phyloP scores from a whole-genome alignment of 768 basidiomycete species.

The Lentinula detonsa region DNA sequence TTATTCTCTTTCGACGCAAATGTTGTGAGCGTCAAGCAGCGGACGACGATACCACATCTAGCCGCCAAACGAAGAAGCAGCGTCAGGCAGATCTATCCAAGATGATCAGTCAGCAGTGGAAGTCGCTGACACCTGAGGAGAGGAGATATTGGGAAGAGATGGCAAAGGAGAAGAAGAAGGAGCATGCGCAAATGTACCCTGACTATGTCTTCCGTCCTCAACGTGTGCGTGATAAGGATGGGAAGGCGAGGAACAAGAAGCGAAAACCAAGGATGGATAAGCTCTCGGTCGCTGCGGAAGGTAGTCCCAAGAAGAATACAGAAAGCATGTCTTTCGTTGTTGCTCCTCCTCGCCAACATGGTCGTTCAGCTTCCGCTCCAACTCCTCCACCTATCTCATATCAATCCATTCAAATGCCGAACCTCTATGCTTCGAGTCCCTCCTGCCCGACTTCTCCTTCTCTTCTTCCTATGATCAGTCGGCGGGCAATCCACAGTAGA shows the following conservation, averaged over 20 bases:
- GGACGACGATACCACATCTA: slow-evolving; percentile 38
- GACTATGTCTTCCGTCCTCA: slow-evolving; percentile 78
- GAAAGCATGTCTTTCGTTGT: slow-evolving; percentile 26
- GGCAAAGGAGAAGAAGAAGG: slow-evolving; percentile 76
- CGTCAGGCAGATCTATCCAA: slow-evolving; percentile 77
- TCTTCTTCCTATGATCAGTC: slow-evolving; percentile 51
- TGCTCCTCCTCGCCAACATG: slow-evolving; percentile 32
- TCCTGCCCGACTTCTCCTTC: slow-evolving; percentile 60
- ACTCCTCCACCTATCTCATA: slow-evolving; percentile 59
- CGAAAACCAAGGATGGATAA: slow-evolving; percentile 32
- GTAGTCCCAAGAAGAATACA: slow-evolving; percentile 13
- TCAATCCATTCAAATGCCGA: slow-evolving; percentile 66
- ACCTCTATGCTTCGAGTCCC: slow-evolving; percentile 40
- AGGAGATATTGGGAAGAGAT: slow-evolving; percentile 68
- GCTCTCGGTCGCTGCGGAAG: slow-evolving; percentile 14
- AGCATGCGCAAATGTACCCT: slow-evolving; percentile 70
- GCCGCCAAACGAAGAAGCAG: slow-evolving; percentile 57
- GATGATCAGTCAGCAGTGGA: slow-evolving; percentile 80
- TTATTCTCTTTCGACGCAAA: slow-evolving; percentile 78
- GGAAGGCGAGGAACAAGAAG: slow-evolving; percentile 27
- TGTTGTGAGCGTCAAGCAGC: slow-evolving; percentile 65
- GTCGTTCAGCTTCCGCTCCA: slow-evolving; percentile 51
- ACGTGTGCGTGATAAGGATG: slow-evolving; percentile 52
- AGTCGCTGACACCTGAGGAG: slow-evolving; percentile 58
- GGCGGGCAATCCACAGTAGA: slow-evolving; percentile 48